Percentiles rank a stretch among this genome's conserved stretches.
Evolutionary conservation across 2,329 filamentous ascomycete species (phyloP).

Genomic region (Colletotrichum salicis): DNA sequence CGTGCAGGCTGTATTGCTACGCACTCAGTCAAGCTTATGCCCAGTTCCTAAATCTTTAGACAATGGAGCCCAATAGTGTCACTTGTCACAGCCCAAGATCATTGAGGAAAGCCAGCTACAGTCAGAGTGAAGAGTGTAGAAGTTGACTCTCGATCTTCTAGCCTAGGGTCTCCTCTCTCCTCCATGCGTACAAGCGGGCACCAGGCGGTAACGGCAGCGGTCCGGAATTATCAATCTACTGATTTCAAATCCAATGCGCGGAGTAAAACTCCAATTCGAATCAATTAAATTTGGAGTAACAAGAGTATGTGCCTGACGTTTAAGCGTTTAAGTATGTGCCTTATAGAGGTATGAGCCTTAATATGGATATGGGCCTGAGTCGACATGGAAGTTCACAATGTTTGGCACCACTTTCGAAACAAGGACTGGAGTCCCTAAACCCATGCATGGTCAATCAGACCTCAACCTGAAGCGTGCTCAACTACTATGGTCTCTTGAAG

Average conservation of each 20-base stretch:
- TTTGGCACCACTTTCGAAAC: neutral
- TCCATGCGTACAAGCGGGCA: neutral
- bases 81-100: too few relatives aligned
- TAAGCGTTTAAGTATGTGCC: neutral
- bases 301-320: conserved; percentile 12
- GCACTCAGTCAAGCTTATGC: too few relatives aligned
- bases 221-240: neutral
- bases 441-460: too few relatives aligned
- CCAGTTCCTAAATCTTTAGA: too few relatives aligned
- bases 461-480: too few relatives aligned
- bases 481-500: too few relatives aligned
- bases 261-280: neutral
- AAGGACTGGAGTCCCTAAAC: too few relatives aligned
- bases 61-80: too few relatives aligned
- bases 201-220: neutral
- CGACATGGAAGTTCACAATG: neutral
- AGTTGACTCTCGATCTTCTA: neutral
- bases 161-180: neutral
- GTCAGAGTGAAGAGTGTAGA: neutral
- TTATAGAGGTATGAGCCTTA: neutral
- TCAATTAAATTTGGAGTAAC: neutral
- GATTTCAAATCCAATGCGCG: neutral
- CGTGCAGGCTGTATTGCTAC: too few relatives aligned
- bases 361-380: too few relatives aligned
- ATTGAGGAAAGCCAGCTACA: too few relatives aligned